Base-by-base conservation (phyloP, 2,329 filamentous ascomycete genomes). In the Fusarium liriodendri region DNA sequence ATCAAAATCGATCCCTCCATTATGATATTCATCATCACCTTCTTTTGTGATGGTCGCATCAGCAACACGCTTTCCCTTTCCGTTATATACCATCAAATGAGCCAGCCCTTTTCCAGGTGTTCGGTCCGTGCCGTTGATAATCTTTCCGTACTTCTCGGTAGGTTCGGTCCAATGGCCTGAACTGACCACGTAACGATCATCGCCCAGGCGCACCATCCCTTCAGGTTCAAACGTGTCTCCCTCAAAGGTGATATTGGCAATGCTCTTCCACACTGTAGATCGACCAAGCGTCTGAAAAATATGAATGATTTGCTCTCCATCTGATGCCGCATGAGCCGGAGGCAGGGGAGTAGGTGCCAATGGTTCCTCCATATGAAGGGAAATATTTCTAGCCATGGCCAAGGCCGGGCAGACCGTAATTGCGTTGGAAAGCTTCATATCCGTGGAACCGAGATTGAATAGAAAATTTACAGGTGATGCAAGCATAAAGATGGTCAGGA, bases 91-190 rank as follows among this genome's bases (percentile, higher is more conserved):
- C 27, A 86, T 79, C 52, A 87, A 64, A 61, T 87, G 85, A 9
- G 82, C 83, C 58, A 85, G 86, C 0, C 86, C 85, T 4, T 80
- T 80, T 5, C 86, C 85, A 2, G 84, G 68, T 8, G 81, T 83
- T 27, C 85, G 82, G 71, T 89, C 87, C 3, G 87, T 89, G 6
- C 87, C 88, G 38, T 87, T 87, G 78, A 86, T 84, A 78, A 85
- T 85, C 72, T 82, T 79, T 29, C 80, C 76, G 71, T 83, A 86
- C 64, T 83, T 83, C 16, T 80, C 61, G 4, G 84, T 86, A 0
- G 77, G 77, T 25, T 78, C 74, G 5, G 81, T 86, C 73, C 84
- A 87, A 72, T 87, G 83, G 20, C 84, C 85, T 11, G 83, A 82
- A 25, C 83, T 84, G 42, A 88, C 80, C 67, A 87, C 80, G 64